Percentiles rank a stretch among this genome's conserved stretches.
Conservation (phyloP, 1,284 basidiomycete species). For the Pseudozyma thailandica region DNA sequence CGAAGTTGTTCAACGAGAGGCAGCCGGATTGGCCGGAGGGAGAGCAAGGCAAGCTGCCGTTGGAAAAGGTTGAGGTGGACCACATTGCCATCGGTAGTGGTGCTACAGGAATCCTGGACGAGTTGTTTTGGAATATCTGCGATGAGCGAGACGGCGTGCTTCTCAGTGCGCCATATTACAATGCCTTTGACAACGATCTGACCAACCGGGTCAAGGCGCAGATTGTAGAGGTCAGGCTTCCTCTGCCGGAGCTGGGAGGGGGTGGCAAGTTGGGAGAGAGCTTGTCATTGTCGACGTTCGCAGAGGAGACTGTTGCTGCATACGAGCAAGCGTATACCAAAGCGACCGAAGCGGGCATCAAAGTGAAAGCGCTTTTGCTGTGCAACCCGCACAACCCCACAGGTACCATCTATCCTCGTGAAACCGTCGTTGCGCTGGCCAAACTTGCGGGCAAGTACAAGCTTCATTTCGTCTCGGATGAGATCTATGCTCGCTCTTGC, state of each 20-base stretch:
- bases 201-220: conserved; percentile 31
- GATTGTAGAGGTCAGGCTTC: conserved; percentile 34
- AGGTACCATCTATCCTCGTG: conserved; percentile 52
- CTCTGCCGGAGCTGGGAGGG: conserved; percentile 10
- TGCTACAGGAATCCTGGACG: conserved; percentile 53
- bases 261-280: neutral
- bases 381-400: conserved; percentile 62
- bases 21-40: conserved; percentile 37
- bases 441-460: conserved; percentile 49
- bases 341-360: conserved; percentile 32
- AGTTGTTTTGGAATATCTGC: conserved; percentile 52
- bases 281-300: conserved; percentile 14
- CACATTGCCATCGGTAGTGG: conserved; percentile 55
- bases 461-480: conserved; percentile 58
- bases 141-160: conserved; percentile 53
- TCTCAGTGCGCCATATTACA: conserved; percentile 54
- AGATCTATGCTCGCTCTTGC: conserved; percentile 58
- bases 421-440: conserved; percentile 46
- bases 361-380: conserved; percentile 36
- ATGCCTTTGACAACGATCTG: conserved; percentile 56
- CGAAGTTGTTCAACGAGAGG: conserved; percentile 40
- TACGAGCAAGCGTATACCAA: conserved; percentile 43
- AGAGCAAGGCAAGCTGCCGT: conserved; percentile 26
- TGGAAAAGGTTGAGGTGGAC: conserved; percentile 33
- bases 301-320: conserved; percentile 22